These are phyloP conservation scores for Epichloe hybrida DNA, from an alignment of 2,329 filamentous ascomycete genomes.

Conservation along the genomic window DNA sequence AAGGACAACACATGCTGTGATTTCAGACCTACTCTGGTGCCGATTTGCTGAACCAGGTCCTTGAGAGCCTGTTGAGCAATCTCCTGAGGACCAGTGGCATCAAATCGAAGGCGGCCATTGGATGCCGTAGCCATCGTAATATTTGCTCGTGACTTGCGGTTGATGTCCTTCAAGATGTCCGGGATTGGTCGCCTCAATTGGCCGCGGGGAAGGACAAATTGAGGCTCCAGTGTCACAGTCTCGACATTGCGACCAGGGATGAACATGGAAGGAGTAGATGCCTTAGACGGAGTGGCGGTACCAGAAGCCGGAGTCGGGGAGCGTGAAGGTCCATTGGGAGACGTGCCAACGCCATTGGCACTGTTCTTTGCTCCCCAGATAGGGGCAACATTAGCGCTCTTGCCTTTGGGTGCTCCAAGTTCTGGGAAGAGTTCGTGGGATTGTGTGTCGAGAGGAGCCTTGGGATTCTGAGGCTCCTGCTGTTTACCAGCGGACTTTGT, in stretches of 20 bases:
- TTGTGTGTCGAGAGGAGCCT: constrained; percentile 55
- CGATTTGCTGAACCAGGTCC: constrained; percentile 79
- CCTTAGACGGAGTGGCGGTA: constrained; percentile 27
- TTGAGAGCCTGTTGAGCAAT: constrained; percentile 78
- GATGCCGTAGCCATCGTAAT: constrained; percentile 65
- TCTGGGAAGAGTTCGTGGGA: constrained; percentile 92
- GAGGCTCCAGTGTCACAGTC: constrained; percentile 57
- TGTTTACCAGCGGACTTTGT: constrained; percentile 58
- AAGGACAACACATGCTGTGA: background rate
- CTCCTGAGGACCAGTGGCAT: constrained; percentile 72
- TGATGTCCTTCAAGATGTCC: constrained; percentile 78
- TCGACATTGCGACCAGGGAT: constrained; percentile 78
- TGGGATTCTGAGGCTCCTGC: constrained; percentile 36
- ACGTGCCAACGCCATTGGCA: constrained; percentile 39
- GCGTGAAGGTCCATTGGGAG: constrained; percentile 43
- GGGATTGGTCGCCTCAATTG: constrained; percentile 75
- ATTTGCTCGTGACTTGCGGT: constrained; percentile 77
- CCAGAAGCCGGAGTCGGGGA: constrained; percentile 52
- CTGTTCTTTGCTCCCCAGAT: constrained; percentile 66
- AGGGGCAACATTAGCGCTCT: constrained; percentile 52
- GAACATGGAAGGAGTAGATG: constrained; percentile 38
- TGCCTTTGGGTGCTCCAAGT: constrained; percentile 57
- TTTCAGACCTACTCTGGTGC: constrained; percentile 54
- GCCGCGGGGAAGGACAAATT: constrained; percentile 60
- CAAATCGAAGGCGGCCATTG: constrained; percentile 63